Percentiles rank a stretch among this genome's conserved stretches.
phyloP scores from a whole-genome alignment of 192 early-diverging fungal species.

The Umbelopsis sp. region DNA sequence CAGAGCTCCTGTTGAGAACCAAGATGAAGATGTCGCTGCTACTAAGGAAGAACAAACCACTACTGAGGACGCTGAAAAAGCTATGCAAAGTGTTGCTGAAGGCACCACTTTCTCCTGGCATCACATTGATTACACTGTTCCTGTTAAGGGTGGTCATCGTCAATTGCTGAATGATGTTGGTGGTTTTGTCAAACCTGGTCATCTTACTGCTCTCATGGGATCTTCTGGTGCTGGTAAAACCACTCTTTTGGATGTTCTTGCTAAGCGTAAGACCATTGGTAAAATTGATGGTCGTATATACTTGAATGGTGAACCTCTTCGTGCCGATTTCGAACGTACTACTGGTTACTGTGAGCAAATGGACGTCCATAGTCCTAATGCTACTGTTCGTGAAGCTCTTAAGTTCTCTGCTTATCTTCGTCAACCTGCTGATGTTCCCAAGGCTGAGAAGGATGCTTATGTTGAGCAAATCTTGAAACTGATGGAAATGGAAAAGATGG shows the following conservation, averaged over 20 bases:
- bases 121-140: constrained; percentile 60
- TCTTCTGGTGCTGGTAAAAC: constrained; percentile 77
- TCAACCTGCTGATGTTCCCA: constrained; percentile 64
- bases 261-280: constrained; percentile 77
- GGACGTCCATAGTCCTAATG: constrained; percentile 75
- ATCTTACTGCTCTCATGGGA: constrained; percentile 85
- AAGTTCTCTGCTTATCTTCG: constrained; percentile 78
- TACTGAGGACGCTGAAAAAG: constrained; percentile 29
- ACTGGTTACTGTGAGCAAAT: constrained; percentile 88
- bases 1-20: constrained; percentile 12
- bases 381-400: constrained; percentile 79
- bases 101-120: constrained; percentile 70
- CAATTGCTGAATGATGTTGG: constrained; percentile 66
- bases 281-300: constrained; percentile 70
- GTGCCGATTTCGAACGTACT: constrained; percentile 64
- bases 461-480: constrained; percentile 77
- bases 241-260: constrained; percentile 73
- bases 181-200: constrained; percentile 76
- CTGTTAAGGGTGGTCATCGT: constrained; percentile 47
- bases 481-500: constrained; percentile 75
- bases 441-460: constrained; percentile 67
- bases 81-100: constrained; percentile 48
- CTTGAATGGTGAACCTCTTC: constrained; percentile 64
- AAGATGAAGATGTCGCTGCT: constrained; percentile 37
- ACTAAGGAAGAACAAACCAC: constrained; percentile 17